These are phyloP conservation scores for Brassica cretica DNA, from an alignment of 345 rosid genomes.

Conservation along the genomic window DNA sequence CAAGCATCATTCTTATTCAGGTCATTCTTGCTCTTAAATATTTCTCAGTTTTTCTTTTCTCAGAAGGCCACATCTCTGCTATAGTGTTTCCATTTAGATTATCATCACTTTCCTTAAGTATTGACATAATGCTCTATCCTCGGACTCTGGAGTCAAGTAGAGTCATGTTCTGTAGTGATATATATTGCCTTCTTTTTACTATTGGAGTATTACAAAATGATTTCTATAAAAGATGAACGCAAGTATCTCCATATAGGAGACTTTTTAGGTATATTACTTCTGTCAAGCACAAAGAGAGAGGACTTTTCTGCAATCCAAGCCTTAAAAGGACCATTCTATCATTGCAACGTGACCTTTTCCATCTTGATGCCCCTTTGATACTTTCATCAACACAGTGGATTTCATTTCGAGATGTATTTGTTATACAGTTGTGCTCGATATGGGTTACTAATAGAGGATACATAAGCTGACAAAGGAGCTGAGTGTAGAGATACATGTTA, in stretches of 20 bases:
- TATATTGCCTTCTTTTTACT: background rate
- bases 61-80: no score
- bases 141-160: background rate
- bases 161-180: background rate
- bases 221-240: background rate
- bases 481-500: no score
- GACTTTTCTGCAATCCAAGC: slow-evolving; percentile 78
- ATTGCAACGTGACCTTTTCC: slow-evolving; percentile 39
- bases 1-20: no score
- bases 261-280: slow-evolving; percentile 80
- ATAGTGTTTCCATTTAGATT: no score
- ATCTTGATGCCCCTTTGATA: slow-evolving; percentile 3
- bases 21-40: no score
- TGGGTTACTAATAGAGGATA: no score
- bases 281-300: slow-evolving; percentile 91
- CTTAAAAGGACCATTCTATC: slow-evolving; percentile 48
- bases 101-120: background rate
- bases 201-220: no score
- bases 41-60: no score
- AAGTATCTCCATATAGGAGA: slow-evolving; percentile 50
- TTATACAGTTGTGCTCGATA: no score
- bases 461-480: no score
- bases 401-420: no score
- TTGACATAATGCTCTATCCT: background rate
- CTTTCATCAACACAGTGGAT: no score